Evolutionary conservation across 1,284 basidiomycete genomes (phyloP).

Genomic region (Porogramme epimiltina): DNA sequence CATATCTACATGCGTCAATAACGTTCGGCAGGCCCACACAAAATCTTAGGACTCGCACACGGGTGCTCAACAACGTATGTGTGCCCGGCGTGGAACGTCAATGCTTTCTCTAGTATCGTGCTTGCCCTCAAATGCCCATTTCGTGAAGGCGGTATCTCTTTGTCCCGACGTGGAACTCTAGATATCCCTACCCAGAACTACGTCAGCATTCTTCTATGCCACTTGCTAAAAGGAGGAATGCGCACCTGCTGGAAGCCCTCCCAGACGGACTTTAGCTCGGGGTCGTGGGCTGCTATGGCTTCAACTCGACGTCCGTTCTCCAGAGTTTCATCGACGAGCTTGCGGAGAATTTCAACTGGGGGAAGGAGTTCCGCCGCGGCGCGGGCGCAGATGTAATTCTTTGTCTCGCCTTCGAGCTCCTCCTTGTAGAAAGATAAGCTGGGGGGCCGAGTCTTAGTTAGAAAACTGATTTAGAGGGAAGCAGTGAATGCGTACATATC

Average conservation of each 20-base stretch:
- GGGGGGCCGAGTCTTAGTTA: neutral
- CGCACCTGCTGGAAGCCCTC: slow-evolving; percentile 11
- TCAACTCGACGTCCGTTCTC: slow-evolving; percentile 1
- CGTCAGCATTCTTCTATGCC: neutral
- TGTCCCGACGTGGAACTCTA: slow-evolving; percentile 18
- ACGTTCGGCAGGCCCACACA: too few relatives aligned
- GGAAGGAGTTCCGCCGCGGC: slow-evolving; percentile 9
- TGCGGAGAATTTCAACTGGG: slow-evolving; percentile 1
- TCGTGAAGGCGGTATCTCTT: slow-evolving; percentile 12
- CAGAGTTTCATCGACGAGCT: slow-evolving; percentile 6
- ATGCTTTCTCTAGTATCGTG: too few relatives aligned
- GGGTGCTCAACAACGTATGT: too few relatives aligned
- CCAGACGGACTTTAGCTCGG: slow-evolving; percentile 9
- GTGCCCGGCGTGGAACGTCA: too few relatives aligned
- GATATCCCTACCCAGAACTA: slow-evolving; percentile 1
- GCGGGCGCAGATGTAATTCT: slow-evolving; percentile 15
- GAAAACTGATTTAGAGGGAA: neutral
- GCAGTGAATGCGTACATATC: neutral
- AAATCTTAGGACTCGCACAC: too few relatives aligned
- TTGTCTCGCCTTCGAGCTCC: slow-evolving; percentile 6
- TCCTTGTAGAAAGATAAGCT: slow-evolving; percentile 21
- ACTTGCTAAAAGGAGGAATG: too few relatives aligned
- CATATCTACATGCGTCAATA: too few relatives aligned
- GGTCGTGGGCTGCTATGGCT: slow-evolving; percentile 2
- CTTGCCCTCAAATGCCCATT: neutral